A percentile compares a stretch with the other conserved stretches of the same genome.
phyloP scores from a whole-genome alignment of 768 basidiomycete genomes.

The Albatrellus ellisii region DNA sequence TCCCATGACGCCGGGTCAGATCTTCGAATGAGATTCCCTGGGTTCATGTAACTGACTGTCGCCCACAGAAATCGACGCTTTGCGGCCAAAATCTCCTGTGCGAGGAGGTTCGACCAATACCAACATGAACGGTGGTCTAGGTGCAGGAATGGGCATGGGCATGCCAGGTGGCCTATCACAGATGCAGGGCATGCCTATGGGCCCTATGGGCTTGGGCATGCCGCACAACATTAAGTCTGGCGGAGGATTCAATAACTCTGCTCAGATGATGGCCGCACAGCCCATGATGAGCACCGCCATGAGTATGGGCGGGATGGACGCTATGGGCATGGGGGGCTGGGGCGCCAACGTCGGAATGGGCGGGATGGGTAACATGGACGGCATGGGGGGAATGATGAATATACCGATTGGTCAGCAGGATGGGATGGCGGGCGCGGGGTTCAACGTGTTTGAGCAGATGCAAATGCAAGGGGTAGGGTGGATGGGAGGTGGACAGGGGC shows the following conservation, averaged over 20 bases:
- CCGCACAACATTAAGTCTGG: background rate
- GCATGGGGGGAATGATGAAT: constrained; percentile 22
- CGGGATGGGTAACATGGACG: constrained; percentile 19
- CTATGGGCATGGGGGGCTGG: constrained; percentile 15
- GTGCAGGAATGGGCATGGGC: constrained; percentile 8
- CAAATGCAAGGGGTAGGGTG: constrained; percentile 15
- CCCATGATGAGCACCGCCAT: constrained; percentile 30
- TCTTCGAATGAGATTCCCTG: constrained; percentile 7
- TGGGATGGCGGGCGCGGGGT: constrained; percentile 3
- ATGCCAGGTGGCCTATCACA: constrained; percentile 7
- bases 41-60: constrained; percentile 2
- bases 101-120: constrained; percentile 23
- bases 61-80: constrained; percentile 55
- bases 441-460: background rate
- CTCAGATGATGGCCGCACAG: constrained; percentile 20
- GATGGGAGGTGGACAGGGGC: constrained; percentile 21
- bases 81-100: constrained; percentile 79
- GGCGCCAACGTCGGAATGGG: constrained; percentile 22
- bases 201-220: background rate
- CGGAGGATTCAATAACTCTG: constrained; percentile 12
- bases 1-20: constrained; percentile 42
- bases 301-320: constrained; percentile 23
- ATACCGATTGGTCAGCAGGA: too few relatives aligned
- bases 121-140: constrained; percentile 4
- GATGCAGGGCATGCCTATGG: background rate